A percentile compares a stretch with the other conserved stretches of the same genome.
Evolutionary conservation across 1,139 yeast species (phyloP).

Genomic region (Blastobotrys serpentis): DNA sequence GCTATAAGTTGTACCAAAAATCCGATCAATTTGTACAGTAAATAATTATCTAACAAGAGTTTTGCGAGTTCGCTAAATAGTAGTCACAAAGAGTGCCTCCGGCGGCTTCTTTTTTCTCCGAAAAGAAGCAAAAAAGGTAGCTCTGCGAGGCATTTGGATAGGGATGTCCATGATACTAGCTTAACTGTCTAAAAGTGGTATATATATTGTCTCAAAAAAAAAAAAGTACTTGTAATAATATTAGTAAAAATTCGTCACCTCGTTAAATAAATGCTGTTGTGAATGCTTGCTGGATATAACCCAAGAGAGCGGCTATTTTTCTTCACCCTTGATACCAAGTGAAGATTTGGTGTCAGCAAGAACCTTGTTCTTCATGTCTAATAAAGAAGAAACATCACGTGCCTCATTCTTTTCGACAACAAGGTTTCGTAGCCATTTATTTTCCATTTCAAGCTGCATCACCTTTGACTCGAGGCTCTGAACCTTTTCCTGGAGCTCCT

Average conservation of each 20-base stretch:
- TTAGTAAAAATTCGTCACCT: not conserved
- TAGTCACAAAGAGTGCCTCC: too few species aligned
- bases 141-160: too few species aligned
- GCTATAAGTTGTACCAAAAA: conserved; percentile 28
- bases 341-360: conserved; percentile 12
- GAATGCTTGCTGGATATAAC: not conserved
- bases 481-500: conserved; percentile 61
- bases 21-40: not conserved
- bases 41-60: too few species aligned
- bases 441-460: conserved; percentile 77
- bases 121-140: too few species aligned
- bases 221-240: not conserved
- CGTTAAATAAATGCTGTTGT: not conserved
- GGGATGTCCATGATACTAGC: too few species aligned
- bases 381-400: conserved; percentile 35
- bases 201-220: too few species aligned
- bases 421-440: conserved; percentile 69
- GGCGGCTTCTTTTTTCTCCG: too few species aligned
- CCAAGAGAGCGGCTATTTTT: too few species aligned
- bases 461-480: conserved; percentile 59
- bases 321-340: conserved; percentile 6
- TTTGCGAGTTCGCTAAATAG: too few species aligned
- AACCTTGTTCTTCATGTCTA: conserved; percentile 31
- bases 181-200: too few species aligned
- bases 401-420: conserved; percentile 62